Evolutionary conservation across 139 green algal genomes (phyloP).

Genomic region (Ettlia oleoabundans): DNA sequence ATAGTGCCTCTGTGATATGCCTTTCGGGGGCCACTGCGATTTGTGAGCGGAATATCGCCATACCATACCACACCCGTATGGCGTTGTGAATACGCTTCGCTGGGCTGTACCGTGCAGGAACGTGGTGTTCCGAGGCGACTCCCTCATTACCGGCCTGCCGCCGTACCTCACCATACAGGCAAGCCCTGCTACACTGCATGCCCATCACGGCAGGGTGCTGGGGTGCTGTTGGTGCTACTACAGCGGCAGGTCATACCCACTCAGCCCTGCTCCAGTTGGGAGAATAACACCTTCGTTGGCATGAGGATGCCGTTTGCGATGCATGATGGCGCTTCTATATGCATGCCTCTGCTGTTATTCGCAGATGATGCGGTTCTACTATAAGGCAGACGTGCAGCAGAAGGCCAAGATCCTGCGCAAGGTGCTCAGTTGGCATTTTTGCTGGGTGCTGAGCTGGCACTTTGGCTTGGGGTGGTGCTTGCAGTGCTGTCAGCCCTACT

Average conservation of each 20-base stretch:
- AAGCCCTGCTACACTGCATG: too few relatives aligned
- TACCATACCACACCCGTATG: too few relatives aligned
- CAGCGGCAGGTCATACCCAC: neutral
- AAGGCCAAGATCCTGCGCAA: constrained; percentile 99
- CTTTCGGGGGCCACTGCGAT: too few relatives aligned
- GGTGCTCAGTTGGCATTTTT: constrained; percentile 44
- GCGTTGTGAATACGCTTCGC: too few relatives aligned
- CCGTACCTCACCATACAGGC: constrained; percentile 91
- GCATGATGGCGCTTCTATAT: neutral
- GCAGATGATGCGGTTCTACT: constrained; percentile 95
- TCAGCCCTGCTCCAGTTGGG: neutral
- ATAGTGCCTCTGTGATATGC: too few relatives aligned
- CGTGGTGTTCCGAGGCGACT: constrained; percentile 79
- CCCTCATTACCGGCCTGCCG: constrained; percentile 72
- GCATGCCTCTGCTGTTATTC: neutral
- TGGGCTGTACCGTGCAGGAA: too few relatives aligned
- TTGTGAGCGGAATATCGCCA: too few relatives aligned
- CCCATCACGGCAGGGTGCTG: neutral
- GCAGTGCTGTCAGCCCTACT: too few relatives aligned
- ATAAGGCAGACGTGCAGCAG: constrained; percentile 85
- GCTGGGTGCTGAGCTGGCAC: too few relatives aligned
- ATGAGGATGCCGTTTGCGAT: neutral
- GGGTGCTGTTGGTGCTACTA: neutral
- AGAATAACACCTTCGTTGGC: too few relatives aligned
- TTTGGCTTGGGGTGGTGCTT: too few relatives aligned